Base-by-base conservation (phyloP, 2,329 filamentous ascomycete species). In the Alternaria sp. region DNA sequence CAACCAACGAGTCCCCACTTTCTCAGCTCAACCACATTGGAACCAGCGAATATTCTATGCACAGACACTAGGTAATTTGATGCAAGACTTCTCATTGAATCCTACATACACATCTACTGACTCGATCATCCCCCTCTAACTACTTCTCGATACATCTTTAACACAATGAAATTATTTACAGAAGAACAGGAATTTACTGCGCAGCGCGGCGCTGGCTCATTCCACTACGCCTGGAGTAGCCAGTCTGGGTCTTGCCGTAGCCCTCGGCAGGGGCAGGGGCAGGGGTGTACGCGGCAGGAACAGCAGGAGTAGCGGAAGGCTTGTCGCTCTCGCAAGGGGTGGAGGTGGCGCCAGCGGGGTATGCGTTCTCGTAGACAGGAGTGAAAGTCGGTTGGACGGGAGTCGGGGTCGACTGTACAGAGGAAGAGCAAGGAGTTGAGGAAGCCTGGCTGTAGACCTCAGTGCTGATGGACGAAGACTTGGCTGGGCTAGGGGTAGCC, bases 221-320 rank as follows among this genome's bases (percentile, higher is more conserved):
- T 55, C 68, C 71, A 58, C 71, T 64, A 46, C 71, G 71, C 64
- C 69, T 72, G 25, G 65, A 57, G 45, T 69, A 73, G n/a, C 68
- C 69, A 28, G 49, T 30, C 21, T 43, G 44, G 44, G 58, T 30
- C n/a, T 60, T 54, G n/a, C 43, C 28, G 28, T 60, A 60, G 18
- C 50, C 25, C 49, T 60, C 41, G 14, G 43, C 26, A 46, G 57
- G 58, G 14, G 43, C 26, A 46, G 57, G 58, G 14, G 49, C 20
- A 25, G 49, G 30, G 20, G 33, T 30, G 20, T 53, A 53, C 4
- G 49, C 30, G 21, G 49, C 49, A 37, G 49, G 49, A 53, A 53
- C 30, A 15, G 15, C 25, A 18, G 64, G 60, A 21, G 64, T 60
- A 15, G 61, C 51, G 11, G 58, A 44, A 20, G 61, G 56, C 56